Conservation (phyloP, 208 protist genomes). For the Phytomonas serpens region DNA sequence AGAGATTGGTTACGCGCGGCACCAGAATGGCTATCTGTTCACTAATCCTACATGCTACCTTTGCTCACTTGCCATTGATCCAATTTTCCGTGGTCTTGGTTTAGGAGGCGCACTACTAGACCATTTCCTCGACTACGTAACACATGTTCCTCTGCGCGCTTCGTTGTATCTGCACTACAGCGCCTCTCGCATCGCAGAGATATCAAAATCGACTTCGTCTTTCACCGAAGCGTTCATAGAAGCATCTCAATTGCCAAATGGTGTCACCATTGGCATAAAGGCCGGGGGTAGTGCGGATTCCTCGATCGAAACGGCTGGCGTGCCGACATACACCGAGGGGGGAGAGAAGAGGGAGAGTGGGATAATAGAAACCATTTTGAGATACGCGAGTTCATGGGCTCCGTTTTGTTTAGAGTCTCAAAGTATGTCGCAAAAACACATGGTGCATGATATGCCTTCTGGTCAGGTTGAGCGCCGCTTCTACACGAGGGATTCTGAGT, state of each 20-base stretch:
- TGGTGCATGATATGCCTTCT: background rate
- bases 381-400: background rate
- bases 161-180: constrained; percentile 50
- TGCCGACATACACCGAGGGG: background rate
- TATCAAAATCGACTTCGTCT: background rate
- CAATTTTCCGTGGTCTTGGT: constrained; percentile 39
- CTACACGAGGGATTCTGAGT: background rate
- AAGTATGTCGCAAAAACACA: background rate
- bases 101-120: constrained; percentile 46
- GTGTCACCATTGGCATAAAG: background rate
- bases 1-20: constrained; percentile 34
- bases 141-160: constrained; percentile 37
- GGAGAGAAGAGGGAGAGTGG: background rate
- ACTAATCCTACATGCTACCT: constrained; percentile 68
- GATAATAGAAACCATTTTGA: background rate
- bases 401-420: background rate
- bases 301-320: background rate
- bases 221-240: background rate
- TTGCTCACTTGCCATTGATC: constrained; percentile 51
- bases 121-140: constrained; percentile 45
- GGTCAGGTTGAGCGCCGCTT: background rate
- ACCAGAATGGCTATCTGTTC: constrained; percentile 28
- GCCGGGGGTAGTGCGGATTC: background rate
- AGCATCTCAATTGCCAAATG: background rate
- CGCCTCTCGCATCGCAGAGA: constrained; percentile 3